Conservation (phyloP, 305 asterid genomes). For the Solanum hybrid region DNA sequence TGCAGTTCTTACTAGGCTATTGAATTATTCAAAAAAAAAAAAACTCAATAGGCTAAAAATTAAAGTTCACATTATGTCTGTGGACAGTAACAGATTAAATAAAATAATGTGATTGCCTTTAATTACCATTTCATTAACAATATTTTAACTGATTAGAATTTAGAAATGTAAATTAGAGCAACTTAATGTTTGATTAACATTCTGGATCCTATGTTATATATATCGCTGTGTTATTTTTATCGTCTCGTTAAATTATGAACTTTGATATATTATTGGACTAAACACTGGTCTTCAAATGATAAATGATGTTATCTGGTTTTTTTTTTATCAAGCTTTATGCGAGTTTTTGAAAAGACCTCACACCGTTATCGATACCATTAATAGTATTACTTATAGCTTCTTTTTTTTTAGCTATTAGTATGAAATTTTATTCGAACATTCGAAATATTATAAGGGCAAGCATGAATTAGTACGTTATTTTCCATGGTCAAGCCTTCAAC, state of each 20-base stretch:
- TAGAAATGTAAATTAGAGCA: neutral
- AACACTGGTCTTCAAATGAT: no score
- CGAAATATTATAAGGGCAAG: neutral
- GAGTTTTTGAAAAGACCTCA: neutral
- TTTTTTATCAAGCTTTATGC: neutral
- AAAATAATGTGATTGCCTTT: neutral
- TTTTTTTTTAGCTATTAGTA: no score
- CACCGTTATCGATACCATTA: fast-evolving
- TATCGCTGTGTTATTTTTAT: no score
- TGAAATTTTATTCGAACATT: neutral
- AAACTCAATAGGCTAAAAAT: neutral
- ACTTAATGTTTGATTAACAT: neutral
- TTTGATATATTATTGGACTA: no score
- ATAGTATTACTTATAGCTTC: no score
- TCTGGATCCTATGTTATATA: no score
- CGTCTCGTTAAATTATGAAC: no score
- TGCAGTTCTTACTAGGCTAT: neutral
- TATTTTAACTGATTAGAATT: neutral
- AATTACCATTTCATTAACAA: neutral
- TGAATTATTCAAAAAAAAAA: neutral
- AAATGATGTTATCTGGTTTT: no score
- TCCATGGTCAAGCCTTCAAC: neutral
- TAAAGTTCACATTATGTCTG: neutral
- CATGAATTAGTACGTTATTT: neutral
- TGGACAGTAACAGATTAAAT: neutral